These are phyloP conservation scores for Hymenoscyphus occultus DNA, from an alignment of 2,329 filamentous ascomycete genomes.

Conservation along the genomic window DNA sequence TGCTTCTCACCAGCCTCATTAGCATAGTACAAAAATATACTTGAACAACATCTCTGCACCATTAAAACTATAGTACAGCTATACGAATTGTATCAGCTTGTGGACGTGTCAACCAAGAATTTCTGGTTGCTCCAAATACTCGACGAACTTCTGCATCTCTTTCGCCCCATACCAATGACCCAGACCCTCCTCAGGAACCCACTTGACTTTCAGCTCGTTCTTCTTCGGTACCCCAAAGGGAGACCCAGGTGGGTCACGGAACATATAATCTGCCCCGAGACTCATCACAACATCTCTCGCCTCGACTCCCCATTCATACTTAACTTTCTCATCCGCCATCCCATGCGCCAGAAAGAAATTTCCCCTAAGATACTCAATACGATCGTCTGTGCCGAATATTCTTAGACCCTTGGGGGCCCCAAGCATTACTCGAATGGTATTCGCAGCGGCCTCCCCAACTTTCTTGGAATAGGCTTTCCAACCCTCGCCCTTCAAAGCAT, in stretches of 20 bases:
- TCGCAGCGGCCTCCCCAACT: not conserved
- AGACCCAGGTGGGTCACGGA: not conserved
- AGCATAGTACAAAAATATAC: too few species aligned
- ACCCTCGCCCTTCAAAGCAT: not conserved
- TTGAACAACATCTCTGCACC: not conserved
- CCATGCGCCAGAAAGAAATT: slow-evolving; percentile 23
- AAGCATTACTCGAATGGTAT: not conserved
- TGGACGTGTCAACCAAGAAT: not conserved
- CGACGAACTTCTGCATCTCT: slow-evolving; percentile 20
- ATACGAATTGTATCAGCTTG: not conserved
- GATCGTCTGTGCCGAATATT: slow-evolving; percentile 2
- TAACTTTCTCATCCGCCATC: slow-evolving; percentile 26
- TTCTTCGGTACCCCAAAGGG: slow-evolving; percentile 11
- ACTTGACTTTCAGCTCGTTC: not conserved
- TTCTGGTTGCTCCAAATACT: slow-evolving; percentile 13
- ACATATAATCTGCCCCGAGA: slow-evolving; percentile 2
- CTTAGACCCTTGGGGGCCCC: not conserved
- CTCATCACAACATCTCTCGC: slow-evolving; percentile 16
- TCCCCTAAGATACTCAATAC: not conserved
- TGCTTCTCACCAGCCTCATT: too few species aligned
- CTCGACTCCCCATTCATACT: slow-evolving; percentile 24
- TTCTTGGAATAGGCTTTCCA: not conserved
- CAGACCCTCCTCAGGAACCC: not conserved
- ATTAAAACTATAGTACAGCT: not conserved
- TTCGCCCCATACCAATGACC: slow-evolving; percentile 21